Evolutionary conservation across 192 early-diverging fungal genomes (phyloP), one percentile per base, ranked within the genome.

Genomic region (Cetraspora pellucida): DNA sequence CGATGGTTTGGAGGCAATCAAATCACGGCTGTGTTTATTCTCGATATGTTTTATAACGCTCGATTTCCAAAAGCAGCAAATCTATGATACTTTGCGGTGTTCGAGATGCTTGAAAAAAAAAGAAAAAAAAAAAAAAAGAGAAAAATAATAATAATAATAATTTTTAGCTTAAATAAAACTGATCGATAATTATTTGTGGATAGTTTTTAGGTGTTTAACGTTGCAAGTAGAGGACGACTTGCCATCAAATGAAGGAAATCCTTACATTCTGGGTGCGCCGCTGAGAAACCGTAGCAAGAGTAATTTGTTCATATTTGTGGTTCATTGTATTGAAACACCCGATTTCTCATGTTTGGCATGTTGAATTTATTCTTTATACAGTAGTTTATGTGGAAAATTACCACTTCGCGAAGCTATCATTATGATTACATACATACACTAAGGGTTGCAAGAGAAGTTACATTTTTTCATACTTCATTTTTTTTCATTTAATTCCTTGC

Each of bases 1-100:
- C 84, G 96, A 43, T 98, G 93, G 90, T 98, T 98, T 87, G 93
- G 92, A 75, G 94, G 95, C 31, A 93, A 93, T 77, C 88, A 93
- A 84, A 90, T 91, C 74, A 80, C 83, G 71, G 90, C 90, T 46
- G 84, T 84, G 25, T 90, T 74, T 78, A 86, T 90, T 58, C 81
- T 85, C 23, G 90, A 91, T 80, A 82, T 86, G 74, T 80, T 88
- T 54, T 91, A 91, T 85, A 86, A 90, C 80, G 89, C 84, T 65
- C 85, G 85, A 65, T 90, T 84, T 81, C 89, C 90, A 71, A 85
- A 84, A 80, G 88, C 90, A 58, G 85, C 88, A 67, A 85, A 81
- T 67, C 61, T 85, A 77, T 85, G 21, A 75, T 63, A 44, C 19
- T 14, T 54, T 14, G 50, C 37, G 7, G 37, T 37, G 37, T 37